A percentile compares a stretch with the other conserved stretches of the same genome.
phyloP scores from a whole-genome alignment of 768 basidiomycete species.

The Lepiota brunneoincarnata region DNA sequence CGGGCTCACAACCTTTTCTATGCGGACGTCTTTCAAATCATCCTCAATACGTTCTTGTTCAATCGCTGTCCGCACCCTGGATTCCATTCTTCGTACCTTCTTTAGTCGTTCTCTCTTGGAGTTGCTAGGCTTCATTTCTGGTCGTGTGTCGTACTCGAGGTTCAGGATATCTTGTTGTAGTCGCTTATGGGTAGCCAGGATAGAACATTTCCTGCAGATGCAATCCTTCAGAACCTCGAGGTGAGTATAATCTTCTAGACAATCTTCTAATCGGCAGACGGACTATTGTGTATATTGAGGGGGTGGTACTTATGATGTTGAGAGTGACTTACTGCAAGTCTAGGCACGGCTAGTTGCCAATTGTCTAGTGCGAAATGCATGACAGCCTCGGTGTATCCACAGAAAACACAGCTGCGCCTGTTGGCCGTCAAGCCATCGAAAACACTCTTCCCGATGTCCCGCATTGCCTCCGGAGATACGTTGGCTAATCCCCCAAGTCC shows the following conservation, averaged over 20 bases:
- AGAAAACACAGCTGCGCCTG: conserved; percentile 80
- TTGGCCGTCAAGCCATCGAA: conserved; percentile 93
- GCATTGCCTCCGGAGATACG: conserved; percentile 10
- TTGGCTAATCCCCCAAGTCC: conserved; percentile 60
- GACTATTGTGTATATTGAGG: conserved; percentile 33
- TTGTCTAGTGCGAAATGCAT: conserved; percentile 90
- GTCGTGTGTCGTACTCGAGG: conserved; percentile 43
- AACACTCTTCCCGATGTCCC: conserved; percentile 52
- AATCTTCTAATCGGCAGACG: conserved; percentile 73
- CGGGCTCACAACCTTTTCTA: conserved; percentile 73
- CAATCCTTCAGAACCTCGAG: conserved; percentile 90
- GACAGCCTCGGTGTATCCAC: conserved; percentile 92
- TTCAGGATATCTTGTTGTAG: conserved; percentile 61
- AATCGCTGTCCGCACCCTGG: conserved; percentile 58
- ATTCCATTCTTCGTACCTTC: conserved; percentile 66
- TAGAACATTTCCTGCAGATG: conserved; percentile 88
- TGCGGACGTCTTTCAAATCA: conserved; percentile 73
- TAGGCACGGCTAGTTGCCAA: conserved; percentile 76
- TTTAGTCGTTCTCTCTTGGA: conserved; percentile 77
- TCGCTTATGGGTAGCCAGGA: conserved; percentile 70
- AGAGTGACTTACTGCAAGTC: conserved; percentile 48
- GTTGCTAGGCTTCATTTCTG: conserved; percentile 45
- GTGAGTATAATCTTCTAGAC: conserved; percentile 84
- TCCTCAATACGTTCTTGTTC: conserved; percentile 80
- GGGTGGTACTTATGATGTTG: conserved; percentile 1